A percentile compares a stretch with the other conserved stretches of the same genome.
Conservation (phyloP, 2,329 filamentous ascomycete genomes). For the Penicillium sp. region DNA sequence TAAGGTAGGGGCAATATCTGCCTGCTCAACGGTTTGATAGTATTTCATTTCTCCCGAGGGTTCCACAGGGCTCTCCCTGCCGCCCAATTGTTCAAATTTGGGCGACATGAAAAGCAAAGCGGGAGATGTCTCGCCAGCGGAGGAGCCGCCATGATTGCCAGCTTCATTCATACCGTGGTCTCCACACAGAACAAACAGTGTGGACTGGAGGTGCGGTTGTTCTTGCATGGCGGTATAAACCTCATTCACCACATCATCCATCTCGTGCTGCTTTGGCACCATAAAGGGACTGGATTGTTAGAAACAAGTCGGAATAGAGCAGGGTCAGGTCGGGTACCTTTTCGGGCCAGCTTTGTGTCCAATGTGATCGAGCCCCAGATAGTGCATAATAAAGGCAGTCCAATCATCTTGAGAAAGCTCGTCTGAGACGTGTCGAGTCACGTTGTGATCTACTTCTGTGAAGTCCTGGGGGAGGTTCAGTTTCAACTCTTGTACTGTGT, state of each 20-base stretch:
- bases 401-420: constrained; percentile 81
- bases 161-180: constrained; percentile 99
- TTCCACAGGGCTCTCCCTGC: constrained; percentile 55
- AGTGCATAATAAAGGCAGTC: constrained; percentile 93
- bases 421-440: constrained; percentile 80
- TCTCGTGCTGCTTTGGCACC: constrained; percentile 89
- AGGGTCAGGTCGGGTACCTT: constrained; percentile 55
- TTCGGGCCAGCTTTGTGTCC: constrained; percentile 91
- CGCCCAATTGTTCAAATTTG: constrained; percentile 64
- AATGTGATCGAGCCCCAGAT: constrained; percentile 94
- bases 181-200: constrained; percentile 82
- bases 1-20: constrained; percentile 87
- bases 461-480: constrained; percentile 68
- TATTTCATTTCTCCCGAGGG: constrained; percentile 75
- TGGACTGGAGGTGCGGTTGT: constrained; percentile 70
- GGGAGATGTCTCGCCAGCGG: constrained; percentile 89
- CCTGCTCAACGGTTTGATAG: constrained; percentile 86
- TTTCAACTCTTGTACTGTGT: neutral
- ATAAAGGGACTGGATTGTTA: constrained; percentile 71
- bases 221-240: constrained; percentile 77
- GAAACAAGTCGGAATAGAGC: neutral
- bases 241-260: constrained; percentile 78
- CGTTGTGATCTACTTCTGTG: constrained; percentile 95
- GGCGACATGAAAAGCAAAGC: constrained; percentile 90
- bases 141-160: constrained; percentile 93